Evolutionary conservation across 805 yeast genomes (phyloP), one percentile per base, ranked within the genome.

Genomic region (Blastobotrys parvus): DNA sequence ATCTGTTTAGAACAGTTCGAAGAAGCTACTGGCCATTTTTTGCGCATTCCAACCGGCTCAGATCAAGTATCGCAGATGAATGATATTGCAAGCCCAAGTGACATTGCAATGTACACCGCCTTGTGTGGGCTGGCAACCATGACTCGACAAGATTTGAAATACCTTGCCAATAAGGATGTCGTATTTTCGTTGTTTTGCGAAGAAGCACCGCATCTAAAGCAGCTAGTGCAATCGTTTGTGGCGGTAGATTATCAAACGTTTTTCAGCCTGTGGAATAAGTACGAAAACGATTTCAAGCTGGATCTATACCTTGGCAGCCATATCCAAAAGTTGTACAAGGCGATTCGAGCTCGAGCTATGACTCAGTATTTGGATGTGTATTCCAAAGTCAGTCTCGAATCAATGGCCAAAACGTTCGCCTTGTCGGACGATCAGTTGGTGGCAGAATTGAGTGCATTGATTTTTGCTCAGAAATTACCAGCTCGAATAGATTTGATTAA

Each of bases 71-170:
- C 3, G 29, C 29, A 25, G 5, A 21, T 27, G 2, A 20, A 15
- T 4, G 13, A 25, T 3, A 20, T 35, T 3, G 34, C 35, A 15
- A 15, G 40, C 3, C 13, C 13, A 8, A 16, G 17, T 16, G 47
- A 44, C 21, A 11, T 50, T 4, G 45, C 45, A n/a, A 35, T 42
- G 7, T 47, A 47, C 30, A 45, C 42, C 31, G 43, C 48, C 10
- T 20, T 48, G 20, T 38, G 45, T 21, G 53, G 47, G 6, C 36
- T 50, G 38, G 53, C 49, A 4, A 32, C 49, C 23, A 36, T 47
- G 16, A 21, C 27, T 11, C n/a, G 53, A 23, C 29, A 27, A 11
- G 43, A 50, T 25, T 38, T 50, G 17, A 35, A 43, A 34, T 47
- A 27, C 32, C 27, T 50, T 27, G 41, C 40, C 5, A 42, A 47